These are phyloP conservation scores for Schoenoplectus tabernaemontani DNA, from an alignment of 202 grass and related monocot genomes.

Conservation along the genomic window DNA sequence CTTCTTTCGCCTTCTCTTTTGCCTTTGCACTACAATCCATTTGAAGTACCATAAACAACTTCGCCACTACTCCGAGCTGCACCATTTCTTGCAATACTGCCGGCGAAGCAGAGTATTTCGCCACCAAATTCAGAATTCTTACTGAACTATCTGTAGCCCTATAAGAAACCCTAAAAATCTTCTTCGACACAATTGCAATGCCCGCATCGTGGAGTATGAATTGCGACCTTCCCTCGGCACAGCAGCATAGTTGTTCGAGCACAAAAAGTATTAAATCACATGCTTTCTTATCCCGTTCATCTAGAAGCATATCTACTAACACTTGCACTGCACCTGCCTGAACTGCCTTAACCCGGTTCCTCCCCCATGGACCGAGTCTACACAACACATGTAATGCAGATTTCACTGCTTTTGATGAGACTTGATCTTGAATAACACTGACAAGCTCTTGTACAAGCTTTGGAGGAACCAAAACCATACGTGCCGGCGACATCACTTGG, in stretches of 20 bases:
- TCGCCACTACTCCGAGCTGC: constrained; percentile 47
- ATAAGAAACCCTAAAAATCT: constrained; percentile 35
- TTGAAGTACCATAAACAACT: constrained; percentile 62
- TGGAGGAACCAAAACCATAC: constrained; percentile 25
- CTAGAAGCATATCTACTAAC: constrained; percentile 47
- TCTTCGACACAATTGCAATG: constrained; percentile 41
- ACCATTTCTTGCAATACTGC: constrained; percentile 69
- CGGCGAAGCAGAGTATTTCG: constrained; percentile 31
- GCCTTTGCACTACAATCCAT: constrained; percentile 27
- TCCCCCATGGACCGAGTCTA: constrained; percentile 45
- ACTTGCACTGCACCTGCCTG: constrained; percentile 44
- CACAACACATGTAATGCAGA: constrained; percentile 54
- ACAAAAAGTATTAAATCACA: constrained; percentile 42
- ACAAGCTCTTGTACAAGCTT: constrained; percentile 41
- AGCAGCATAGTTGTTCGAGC: constrained; percentile 46
- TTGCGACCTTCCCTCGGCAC: constrained; percentile 51
- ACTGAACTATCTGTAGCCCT: constrained; percentile 40
- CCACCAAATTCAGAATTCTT: constrained; percentile 43
- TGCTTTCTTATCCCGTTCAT: constrained; percentile 16
- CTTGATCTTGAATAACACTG: constrained; percentile 22
- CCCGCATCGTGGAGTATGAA: constrained; percentile 62
- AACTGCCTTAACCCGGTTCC: constrained; percentile 64
- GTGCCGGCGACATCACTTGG: constrained; percentile 24
- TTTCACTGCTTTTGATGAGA: constrained; percentile 45
- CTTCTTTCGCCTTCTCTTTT: constrained; percentile 57